Evolutionary conservation across 345 rosid genomes (phyloP).

Genomic region (Toxicodendron radicans): DNA sequence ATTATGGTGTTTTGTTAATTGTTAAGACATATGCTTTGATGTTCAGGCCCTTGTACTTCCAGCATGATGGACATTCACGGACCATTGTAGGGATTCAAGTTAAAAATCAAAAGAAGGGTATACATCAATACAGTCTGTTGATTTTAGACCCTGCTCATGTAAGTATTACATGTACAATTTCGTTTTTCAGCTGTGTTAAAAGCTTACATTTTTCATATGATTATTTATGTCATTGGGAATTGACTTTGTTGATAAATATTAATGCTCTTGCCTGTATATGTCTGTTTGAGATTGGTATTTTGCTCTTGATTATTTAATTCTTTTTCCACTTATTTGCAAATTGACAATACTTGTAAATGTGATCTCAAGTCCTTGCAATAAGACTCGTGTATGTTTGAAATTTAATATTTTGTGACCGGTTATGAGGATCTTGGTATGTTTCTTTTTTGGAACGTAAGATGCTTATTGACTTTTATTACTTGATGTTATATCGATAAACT

Average conservation of each 20-base stretch:
- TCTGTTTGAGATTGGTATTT: neutral
- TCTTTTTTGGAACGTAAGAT: neutral
- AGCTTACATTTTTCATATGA: conserved; percentile 9
- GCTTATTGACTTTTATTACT: neutral
- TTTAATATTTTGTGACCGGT: too few species aligned
- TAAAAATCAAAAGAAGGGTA: conserved; percentile 41
- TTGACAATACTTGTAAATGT: neutral
- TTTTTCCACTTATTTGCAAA: neutral
- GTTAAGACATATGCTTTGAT: conserved; percentile 4
- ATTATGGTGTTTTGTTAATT: neutral
- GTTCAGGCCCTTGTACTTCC: conserved; percentile 78
- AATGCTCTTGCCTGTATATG: neutral
- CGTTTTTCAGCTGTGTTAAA: neutral
- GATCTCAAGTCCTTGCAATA: too few species aligned
- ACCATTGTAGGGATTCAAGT: conserved; percentile 73
- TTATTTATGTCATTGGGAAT: neutral
- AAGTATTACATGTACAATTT: conserved; percentile 23
- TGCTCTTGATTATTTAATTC: neutral
- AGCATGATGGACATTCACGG: conserved; percentile 85
- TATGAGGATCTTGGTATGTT: neutral
- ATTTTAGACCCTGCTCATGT: conserved; percentile 77
- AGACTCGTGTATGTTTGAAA: neutral
- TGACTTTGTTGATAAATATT: neutral
- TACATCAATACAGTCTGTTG: conserved; percentile 52
- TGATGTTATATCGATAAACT: neutral